These are phyloP conservation scores for Trichoderma pleuroti DNA, from an alignment of 2,329 filamentous ascomycete genomes.

Conservation along the genomic window DNA sequence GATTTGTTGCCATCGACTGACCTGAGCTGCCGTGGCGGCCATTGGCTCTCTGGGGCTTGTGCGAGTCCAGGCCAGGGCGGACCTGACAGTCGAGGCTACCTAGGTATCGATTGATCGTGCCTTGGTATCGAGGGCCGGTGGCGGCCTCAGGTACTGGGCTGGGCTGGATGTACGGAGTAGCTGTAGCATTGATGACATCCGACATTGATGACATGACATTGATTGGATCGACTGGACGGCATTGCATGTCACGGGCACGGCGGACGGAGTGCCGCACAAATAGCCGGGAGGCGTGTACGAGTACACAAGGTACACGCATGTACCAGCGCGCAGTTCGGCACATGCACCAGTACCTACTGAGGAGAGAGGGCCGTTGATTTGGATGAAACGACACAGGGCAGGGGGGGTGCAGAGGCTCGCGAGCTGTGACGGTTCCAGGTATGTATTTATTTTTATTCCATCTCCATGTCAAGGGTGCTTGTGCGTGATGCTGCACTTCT, in stretches of 20 bases:
- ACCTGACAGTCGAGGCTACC: not conserved
- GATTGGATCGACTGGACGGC: not conserved
- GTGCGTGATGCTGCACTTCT: not conserved
- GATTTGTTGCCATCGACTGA: not conserved
- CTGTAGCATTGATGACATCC: not conserved
- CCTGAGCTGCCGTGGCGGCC: not conserved
- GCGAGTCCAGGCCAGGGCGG: not conserved
- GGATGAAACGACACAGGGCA: conserved; percentile 12
- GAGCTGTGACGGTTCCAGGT: not conserved
- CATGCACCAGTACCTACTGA: not conserved
- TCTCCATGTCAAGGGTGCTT: not conserved
- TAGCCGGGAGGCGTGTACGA: not conserved
- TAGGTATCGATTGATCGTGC: not conserved
- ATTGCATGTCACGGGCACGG: not conserved
- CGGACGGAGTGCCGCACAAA: not conserved
- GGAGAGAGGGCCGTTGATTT: not conserved
- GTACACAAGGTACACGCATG: not conserved
- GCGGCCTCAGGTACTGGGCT: not conserved
- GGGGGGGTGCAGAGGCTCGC: not conserved
- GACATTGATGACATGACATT: not conserved
- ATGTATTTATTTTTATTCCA: not conserved
- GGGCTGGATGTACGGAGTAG: no score
- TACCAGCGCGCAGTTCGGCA: not conserved
- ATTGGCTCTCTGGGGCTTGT: not conserved
- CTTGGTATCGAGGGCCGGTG: not conserved